Conservation (phyloP, 768 basidiomycete species). For the Suillus plorans region DNA sequence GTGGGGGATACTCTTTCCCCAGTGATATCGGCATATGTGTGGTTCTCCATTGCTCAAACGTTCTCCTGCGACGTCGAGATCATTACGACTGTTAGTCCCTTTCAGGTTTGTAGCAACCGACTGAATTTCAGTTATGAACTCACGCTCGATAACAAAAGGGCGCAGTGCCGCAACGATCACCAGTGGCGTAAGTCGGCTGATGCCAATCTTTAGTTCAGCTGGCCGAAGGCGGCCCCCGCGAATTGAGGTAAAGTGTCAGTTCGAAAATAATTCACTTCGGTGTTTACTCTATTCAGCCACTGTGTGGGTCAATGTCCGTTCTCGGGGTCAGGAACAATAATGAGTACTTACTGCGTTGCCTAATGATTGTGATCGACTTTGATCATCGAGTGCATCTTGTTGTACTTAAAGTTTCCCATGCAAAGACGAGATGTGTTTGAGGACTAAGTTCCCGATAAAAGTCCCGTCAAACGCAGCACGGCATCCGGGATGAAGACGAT, state of each 20-base stretch:
- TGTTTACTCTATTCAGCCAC: neutral
- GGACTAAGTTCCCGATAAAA: neutral
- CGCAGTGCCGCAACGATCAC: neutral
- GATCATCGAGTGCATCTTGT: neutral
- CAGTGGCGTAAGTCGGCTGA: neutral
- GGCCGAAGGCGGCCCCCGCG: neutral
- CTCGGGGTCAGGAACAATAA: too few species aligned
- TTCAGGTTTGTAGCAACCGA: neutral
- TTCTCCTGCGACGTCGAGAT: neutral
- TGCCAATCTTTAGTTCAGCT: neutral
- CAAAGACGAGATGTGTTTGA: neutral
- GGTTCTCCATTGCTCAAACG: neutral
- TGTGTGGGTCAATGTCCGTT: neutral
- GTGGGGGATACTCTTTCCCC: neutral
- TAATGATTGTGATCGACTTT: neutral
- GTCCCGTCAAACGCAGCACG: neutral
- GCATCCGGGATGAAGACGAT: neutral
- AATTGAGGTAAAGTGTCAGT: neutral
- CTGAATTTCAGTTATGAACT: neutral
- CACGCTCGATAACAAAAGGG: neutral
- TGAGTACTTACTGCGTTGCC: neutral
- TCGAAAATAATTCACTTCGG: neutral
- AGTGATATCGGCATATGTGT: neutral
- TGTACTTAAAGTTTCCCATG: neutral
- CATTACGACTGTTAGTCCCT: neutral